Evolutionary conservation across 257 asterid species (phyloP), one percentile per base, ranked within the genome.

Genomic region (Solanum paucissectum): DNA sequence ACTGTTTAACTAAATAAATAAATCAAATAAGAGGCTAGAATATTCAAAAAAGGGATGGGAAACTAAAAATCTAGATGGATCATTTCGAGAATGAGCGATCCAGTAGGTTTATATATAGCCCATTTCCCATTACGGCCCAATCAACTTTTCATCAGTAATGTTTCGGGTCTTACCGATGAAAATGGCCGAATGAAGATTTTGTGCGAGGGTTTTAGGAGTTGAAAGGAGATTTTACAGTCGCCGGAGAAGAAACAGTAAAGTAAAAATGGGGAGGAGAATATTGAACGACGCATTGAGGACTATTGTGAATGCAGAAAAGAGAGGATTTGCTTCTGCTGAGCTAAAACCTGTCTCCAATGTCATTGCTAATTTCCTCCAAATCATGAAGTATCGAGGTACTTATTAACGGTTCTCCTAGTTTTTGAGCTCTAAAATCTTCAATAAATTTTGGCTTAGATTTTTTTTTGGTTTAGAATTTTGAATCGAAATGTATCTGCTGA

Each of bases 351-450:
- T 95, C 89, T 97, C 99, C 55, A 83, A 93, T 89, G 98, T 94
- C 89, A 92, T 95, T 83, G 89, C 99, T n/a, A 92, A 97, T 64
- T 97, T 97, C 91, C 95, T 97, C 36, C 96, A 95, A 86, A 97
- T 97, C 93, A 96, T 96, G 99, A 95, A 94, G 91, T 93, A 94
- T 91, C 90, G 98, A 93, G 99, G 99, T 95, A 18, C 10, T 20
- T 82, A 29, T 32, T 10, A 49, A 27, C 40, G 25, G 4, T 27
- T 79, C 84, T 76, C 36, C 13, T 77, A 40, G 14, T 40, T 40
- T 18, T 40, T 42, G 16, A 79, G 18, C 37, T 77, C 62, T 77
- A 12, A 77, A 77, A 40, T 44, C 21, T 40, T 40, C 87, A 36
- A 37, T 85, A 14, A 18, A 36, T 85, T 64, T 37, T 85, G 33